Evolutionary conservation across 495 filamentous ascomycete species (phyloP), one percentile per base, ranked within the genome.

Genomic region (Lepidopterella palustris): DNA sequence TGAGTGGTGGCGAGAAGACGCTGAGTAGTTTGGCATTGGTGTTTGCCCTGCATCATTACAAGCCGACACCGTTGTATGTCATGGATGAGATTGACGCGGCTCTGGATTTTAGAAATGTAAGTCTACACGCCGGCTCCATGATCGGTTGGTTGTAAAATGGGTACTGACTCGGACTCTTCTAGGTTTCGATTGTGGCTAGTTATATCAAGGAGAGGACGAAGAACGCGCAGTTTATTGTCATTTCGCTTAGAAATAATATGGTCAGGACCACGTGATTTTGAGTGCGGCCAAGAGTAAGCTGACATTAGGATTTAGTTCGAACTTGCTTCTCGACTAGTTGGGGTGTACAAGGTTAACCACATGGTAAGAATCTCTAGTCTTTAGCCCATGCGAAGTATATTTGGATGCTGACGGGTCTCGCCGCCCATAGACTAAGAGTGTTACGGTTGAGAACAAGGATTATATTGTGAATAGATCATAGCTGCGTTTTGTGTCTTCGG

Each of bases 51-150:
- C 93, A 98, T 75, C 95, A 97, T 70, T 98, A 96, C 70, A 95
- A 96, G 76, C 93, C 93, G 5, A 98, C 93, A 40, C 93, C 93
- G 59, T 74, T 98, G 58, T 98, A 98, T 73, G 93, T 98, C 53
- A 98, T 98, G 93, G 93, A 98, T 73, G 93, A 98, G 77, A 98
- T 98, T 74, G 93, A 98, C 75, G 93, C 93, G 18, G 93, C 93
- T 29, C 70, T 98, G 79, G 93, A 98, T 78, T 98, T 98, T 79
- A 77, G 91, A 71, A 98, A 98, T 71, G 91, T 93, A 70, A 86
- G 89, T 83, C 48, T 2, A 0, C n/a, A n/a, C n/a, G n/a, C 28
- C 40, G 10, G 20, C 27, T n/a, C 5, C 20, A 53, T 31, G 29
- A n/a, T 55, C 25, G 29, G n/a, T n/a, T n/a, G n/a, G n/a, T n/a